A percentile compares a stretch with the other conserved stretches of the same genome.
phyloP scores from a whole-genome alignment of 768 basidiomycete genomes.

The Russula olivacea region DNA sequence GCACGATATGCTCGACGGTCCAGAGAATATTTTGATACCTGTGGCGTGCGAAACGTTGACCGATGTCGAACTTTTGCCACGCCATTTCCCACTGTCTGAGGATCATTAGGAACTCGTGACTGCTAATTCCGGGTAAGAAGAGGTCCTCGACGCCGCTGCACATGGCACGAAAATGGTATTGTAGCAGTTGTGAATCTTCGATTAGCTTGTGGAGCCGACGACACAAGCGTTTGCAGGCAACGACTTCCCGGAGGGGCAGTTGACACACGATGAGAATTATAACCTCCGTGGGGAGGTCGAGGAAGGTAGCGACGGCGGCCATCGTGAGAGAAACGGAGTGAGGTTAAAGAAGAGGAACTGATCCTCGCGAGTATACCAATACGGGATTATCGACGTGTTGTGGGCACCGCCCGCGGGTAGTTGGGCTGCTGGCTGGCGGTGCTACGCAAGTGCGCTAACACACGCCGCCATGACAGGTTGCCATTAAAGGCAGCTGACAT shows the following conservation, averaged over 20 bases:
- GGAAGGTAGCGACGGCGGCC: not conserved
- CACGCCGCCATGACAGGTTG: not conserved
- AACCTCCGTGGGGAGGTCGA: slow-evolving; percentile 11
- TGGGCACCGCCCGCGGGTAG: not conserved
- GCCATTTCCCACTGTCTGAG: slow-evolving; percentile 18
- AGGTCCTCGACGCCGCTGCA: slow-evolving; percentile 16
- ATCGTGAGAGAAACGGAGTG: slow-evolving; percentile 1
- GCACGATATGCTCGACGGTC: slow-evolving; percentile 20
- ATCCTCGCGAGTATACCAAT: not conserved
- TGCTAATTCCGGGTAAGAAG: slow-evolving; percentile 8
- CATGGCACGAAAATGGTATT: slow-evolving; percentile 18
- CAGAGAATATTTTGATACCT: slow-evolving; percentile 18
- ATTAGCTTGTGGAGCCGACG: slow-evolving; percentile 8
- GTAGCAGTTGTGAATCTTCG: slow-evolving; percentile 4
- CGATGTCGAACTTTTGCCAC: slow-evolving; percentile 17
- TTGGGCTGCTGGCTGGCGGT: not conserved
- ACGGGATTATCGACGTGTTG: not conserved
- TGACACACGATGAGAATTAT: slow-evolving; percentile 6
- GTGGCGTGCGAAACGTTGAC: slow-evolving; percentile 18
- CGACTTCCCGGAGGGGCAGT: slow-evolving; percentile 13
- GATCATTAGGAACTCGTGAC: slow-evolving; percentile 10
- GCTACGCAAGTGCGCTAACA: not conserved
- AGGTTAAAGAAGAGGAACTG: not conserved
- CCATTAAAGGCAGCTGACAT: not conserved
- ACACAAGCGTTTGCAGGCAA: slow-evolving; percentile 15